Evolutionary conservation across 2,329 filamentous ascomycete genomes (phyloP), one percentile per base, ranked within the genome.

Genomic region (Colletotrichum spinosum): DNA sequence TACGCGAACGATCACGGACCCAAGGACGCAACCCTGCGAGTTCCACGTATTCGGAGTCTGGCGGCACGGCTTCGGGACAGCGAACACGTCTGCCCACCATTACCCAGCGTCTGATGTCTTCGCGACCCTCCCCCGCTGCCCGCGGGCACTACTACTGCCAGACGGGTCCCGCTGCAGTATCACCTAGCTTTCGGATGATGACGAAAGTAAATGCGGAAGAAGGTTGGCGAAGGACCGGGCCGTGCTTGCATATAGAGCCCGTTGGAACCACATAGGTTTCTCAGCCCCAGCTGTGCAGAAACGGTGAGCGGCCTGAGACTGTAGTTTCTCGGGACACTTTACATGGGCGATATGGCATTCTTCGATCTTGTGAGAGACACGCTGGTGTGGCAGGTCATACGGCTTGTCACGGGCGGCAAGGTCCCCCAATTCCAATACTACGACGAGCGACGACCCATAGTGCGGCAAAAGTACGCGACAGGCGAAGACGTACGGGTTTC

Each of bases 341-440:
- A 41, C 6, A 17, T 13, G 7, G 13, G 8, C 46, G 50, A n/a
- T 9, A 63, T 66, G 63, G 8, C 58, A 15, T 63, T 66, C 37
- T 41, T 48, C 53, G 63, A 66, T 12, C 49, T 63, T 11, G 42
- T 66, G 42, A 51, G 63, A 56, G 63, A 66, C 17, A 66, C 63
- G 11, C 44, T 51, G 8, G 63, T 48, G 35, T 66, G 63, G 63
- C 54, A 63, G 33, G 37, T 49, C 6, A 17, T 54, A 11, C 63
- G 63, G 9, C 17, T 62, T 10, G 58, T 49, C 6, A 66, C 59
- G 34, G 44, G 63, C 6, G 53, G 46, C 4, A 35, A 44, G n/a
- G 12, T 42, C 15, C 59, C 63, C 8, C 52, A 55, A 13, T 66
- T 66, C 34, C 63, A 66, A 33, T 63, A 53, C 17, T 66, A 52